Evolutionary conservation across 352 stramenopile genomes (phyloP).

Genomic region (Pythium oligandrum): DNA sequence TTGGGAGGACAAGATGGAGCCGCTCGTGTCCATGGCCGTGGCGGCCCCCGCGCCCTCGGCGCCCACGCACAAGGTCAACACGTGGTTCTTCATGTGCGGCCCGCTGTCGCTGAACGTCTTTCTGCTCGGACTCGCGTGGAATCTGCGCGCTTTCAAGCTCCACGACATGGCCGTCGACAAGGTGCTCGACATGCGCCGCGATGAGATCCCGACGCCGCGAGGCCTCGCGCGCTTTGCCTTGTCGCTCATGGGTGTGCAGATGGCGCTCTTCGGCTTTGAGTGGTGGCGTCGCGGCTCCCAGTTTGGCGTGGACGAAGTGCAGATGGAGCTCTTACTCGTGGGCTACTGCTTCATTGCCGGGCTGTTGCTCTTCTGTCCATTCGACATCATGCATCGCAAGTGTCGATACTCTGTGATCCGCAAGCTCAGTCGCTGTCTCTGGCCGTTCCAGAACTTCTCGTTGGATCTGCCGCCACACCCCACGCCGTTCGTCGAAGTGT

Average conservation of each 20-base stretch:
- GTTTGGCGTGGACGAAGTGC: slow-evolving; percentile 51
- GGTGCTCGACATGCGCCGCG: slow-evolving; percentile 61
- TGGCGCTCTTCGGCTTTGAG: slow-evolving; percentile 50
- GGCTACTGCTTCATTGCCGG: slow-evolving; percentile 43
- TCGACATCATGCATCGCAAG: slow-evolving; percentile 63
- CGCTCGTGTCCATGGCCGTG: slow-evolving; percentile 3
- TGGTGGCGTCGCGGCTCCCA: slow-evolving; percentile 25
- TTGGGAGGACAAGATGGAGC: too few relatives aligned
- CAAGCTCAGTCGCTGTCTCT: slow-evolving; percentile 49
- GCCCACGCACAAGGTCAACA: slow-evolving; percentile 24
- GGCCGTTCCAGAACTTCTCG: slow-evolving; percentile 63
- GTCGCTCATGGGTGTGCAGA: slow-evolving; percentile 36
- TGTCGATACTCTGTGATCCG: slow-evolving; percentile 56
- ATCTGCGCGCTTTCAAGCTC: slow-evolving; percentile 54
- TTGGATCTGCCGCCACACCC: slow-evolving; percentile 40
- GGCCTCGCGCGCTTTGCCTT: slow-evolving; percentile 37
- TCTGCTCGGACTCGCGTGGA: slow-evolving; percentile 53
- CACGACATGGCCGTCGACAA: slow-evolving; percentile 58
- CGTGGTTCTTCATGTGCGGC: slow-evolving; percentile 81
- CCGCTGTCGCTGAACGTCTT: slow-evolving; percentile 67
- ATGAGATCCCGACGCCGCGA: slow-evolving; percentile 45
- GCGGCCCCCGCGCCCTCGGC: slow-evolving; percentile 3
- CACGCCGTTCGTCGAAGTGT: slow-evolving; percentile 77
- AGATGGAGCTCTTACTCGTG: slow-evolving; percentile 65
- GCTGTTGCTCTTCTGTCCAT: slow-evolving; percentile 54